phyloP scores from a whole-genome alignment of 768 basidiomycete species.

The Filobasidium floriforme region DNA sequence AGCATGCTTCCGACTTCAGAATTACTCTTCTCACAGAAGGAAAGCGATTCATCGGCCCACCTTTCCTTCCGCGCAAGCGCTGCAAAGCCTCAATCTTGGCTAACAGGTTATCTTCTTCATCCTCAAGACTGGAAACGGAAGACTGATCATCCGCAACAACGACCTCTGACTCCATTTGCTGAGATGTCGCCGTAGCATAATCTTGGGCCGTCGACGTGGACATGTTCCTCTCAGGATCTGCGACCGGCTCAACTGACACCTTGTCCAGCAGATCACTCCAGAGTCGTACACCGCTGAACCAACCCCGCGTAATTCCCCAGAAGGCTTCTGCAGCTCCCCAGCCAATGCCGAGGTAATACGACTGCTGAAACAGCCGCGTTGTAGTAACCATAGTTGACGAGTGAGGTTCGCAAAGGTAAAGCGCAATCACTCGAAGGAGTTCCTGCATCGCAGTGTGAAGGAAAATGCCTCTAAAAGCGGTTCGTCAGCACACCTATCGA shows the following conservation, averaged over 20 bases:
- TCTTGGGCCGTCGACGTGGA: background rate
- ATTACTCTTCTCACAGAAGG: too few species aligned
- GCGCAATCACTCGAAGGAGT: conserved; percentile 32
- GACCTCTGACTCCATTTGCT: background rate
- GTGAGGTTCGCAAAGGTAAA: conserved; percentile 27
- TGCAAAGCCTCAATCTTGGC: background rate
- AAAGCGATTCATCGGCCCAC: background rate
- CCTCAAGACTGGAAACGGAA: conserved; percentile 1
- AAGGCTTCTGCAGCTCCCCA: conserved; percentile 41
- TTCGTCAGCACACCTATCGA: too few species aligned
- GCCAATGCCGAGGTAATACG: conserved; percentile 42
- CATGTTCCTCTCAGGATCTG: background rate
- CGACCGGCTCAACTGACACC: background rate
- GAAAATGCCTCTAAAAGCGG: too few species aligned
- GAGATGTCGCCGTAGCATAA: background rate
- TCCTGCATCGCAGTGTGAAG: conserved; percentile 39
- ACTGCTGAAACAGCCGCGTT: conserved; percentile 23
- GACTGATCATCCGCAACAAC: background rate
- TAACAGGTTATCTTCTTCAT: conserved; percentile 6
- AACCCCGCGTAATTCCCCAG: conserved; percentile 41
- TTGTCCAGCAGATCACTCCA: conserved; percentile 37
- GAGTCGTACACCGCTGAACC: conserved; percentile 35
- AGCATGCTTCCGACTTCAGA: background rate
- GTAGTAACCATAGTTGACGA: conserved; percentile 7
- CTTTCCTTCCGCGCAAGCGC: background rate